phyloP scores from a whole-genome alignment of 352 stramenopile species.

The Aphanomyces stellatus region DNA sequence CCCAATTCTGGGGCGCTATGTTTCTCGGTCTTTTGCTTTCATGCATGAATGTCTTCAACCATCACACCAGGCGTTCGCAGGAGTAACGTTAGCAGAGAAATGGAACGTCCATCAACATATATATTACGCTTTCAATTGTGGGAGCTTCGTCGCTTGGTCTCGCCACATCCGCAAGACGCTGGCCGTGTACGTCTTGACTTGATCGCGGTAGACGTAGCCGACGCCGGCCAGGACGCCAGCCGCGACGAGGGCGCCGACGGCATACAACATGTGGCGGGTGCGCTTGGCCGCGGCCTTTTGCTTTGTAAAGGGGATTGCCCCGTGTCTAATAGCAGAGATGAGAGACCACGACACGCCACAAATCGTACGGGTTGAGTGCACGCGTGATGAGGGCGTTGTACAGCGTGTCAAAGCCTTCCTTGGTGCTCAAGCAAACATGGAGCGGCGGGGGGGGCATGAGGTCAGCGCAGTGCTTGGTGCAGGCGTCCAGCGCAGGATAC shows the following conservation, averaged over 20 bases:
- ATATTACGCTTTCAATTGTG: neutral
- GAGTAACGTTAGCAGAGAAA: no score
- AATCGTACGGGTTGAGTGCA: constrained; percentile 15
- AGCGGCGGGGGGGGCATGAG: constrained; percentile 5
- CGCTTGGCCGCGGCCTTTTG: constrained; percentile 10
- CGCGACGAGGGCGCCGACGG: neutral
- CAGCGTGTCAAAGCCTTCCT: constrained; percentile 4
- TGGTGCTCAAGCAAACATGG: neutral
- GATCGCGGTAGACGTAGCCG: constrained; percentile 3
- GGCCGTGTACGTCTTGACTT: neutral
- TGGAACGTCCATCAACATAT: no score
- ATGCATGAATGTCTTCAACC: no score
- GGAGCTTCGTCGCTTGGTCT: neutral
- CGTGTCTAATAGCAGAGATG: no score
- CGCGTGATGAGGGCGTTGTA: constrained; percentile 10
- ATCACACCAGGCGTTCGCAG: no score
- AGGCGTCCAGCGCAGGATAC: neutral
- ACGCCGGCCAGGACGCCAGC: neutral
- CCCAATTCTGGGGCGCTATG: no score
- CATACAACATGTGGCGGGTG: neutral
- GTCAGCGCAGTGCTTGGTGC: neutral
- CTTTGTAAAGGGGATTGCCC: constrained; percentile 7
- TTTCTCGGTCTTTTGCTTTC: no score
- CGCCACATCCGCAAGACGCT: neutral
- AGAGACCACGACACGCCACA: no score